Conservation (phyloP, 345 rosid species). For the Punica granatum region DNA sequence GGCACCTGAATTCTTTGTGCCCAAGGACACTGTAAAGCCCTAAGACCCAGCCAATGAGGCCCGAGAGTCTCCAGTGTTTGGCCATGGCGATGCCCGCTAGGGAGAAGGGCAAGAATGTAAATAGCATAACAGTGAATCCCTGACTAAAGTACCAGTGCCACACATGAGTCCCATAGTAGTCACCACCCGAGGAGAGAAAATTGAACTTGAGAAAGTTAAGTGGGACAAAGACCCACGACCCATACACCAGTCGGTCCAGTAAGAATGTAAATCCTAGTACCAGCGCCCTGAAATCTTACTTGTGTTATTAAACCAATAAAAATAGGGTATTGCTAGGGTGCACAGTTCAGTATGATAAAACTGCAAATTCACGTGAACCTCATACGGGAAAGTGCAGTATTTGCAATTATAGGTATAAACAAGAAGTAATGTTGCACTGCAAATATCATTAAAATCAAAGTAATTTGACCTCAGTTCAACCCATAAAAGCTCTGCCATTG, state of each 20-base stretch:
- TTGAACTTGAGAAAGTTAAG: conserved; percentile 87
- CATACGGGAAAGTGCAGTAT: background rate
- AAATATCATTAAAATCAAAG: background rate
- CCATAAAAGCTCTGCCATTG: background rate
- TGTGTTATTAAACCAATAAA: conserved; percentile 7
- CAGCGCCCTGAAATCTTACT: conserved; percentile 46
- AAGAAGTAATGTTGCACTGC: background rate
- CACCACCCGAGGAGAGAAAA: conserved; percentile 93
- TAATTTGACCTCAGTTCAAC: background rate
- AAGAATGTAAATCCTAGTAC: conserved; percentile 55
- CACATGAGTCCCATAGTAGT: conserved; percentile 89
- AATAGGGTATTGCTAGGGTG: background rate
- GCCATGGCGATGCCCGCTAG: conserved; percentile 53
- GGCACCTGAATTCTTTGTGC: conserved; percentile 90
- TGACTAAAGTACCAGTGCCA: conserved; percentile 99
- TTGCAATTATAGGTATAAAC: background rate
- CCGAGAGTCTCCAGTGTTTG: conserved; percentile 58
- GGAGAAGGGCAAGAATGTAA: conserved; percentile 70
- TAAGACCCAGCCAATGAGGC: conserved; percentile 77
- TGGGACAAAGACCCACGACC: conserved; percentile 83
- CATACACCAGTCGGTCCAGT: conserved; percentile 71
- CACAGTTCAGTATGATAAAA: background rate
- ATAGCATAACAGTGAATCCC: conserved; percentile 83
- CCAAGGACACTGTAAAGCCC: conserved; percentile 67
- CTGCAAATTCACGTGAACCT: background rate